Conservation (phyloP, 208 protist genomes). For the Crithidia fasciculata region DNA sequence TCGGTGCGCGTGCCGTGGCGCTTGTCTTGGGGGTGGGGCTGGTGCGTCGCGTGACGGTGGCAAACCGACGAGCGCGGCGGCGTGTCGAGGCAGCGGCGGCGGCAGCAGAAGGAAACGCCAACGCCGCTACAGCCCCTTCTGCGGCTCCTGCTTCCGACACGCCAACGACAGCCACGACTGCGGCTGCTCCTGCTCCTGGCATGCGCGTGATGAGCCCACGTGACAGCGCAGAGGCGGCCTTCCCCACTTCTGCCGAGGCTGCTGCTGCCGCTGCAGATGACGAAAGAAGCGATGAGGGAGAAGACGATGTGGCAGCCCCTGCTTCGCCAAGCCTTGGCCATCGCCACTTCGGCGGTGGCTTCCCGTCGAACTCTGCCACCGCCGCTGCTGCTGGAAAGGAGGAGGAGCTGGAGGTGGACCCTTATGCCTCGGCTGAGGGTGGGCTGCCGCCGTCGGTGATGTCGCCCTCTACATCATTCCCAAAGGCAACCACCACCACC, state of each 20-base stretch:
- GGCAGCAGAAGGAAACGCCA: not conserved
- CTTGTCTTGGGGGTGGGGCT: slow-evolving; percentile 30
- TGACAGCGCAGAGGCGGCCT: slow-evolving; percentile 2
- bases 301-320: not conserved
- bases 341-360: slow-evolving; percentile 10
- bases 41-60: slow-evolving; percentile 25
- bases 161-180: too few species aligned
- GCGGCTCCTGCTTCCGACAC: not conserved
- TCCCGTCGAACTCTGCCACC: not conserved
- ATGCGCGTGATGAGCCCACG: not conserved
- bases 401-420: not conserved
- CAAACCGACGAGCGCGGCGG: slow-evolving; percentile 17
- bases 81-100: slow-evolving; percentile 9
- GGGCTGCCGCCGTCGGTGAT: slow-evolving; percentile 1
- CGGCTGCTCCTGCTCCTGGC: too few species aligned
- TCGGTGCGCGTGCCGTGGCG: slow-evolving; percentile 12
- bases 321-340: slow-evolving; percentile 10
- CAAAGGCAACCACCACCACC: too few species aligned
- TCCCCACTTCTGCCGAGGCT: not conserved
- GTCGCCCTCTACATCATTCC: not conserved
- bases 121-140: not conserved
- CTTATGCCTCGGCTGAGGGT: not conserved
- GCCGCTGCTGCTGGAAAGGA: not conserved
- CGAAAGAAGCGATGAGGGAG: not conserved
- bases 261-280: not conserved